A percentile compares a stretch with the other conserved stretches of the same genome.
Conservation (phyloP, 257 asterid species). For the Verbascum thapsus region DNA sequence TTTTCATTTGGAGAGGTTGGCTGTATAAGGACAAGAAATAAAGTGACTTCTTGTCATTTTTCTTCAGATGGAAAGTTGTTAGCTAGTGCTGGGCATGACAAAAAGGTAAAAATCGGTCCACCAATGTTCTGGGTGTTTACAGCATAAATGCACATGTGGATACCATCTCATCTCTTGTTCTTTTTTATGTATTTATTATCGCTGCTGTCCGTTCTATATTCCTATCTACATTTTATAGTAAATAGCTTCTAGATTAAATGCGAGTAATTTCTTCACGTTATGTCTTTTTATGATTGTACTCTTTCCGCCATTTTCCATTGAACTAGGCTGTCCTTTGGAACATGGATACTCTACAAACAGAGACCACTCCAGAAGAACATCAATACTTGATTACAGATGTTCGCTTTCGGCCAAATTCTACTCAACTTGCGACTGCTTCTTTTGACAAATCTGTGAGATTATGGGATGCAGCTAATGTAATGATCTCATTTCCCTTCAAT, state of each 20-base stretch:
- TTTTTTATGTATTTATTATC: no score
- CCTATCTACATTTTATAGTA: not conserved
- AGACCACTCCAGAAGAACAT: conserved; percentile 71
- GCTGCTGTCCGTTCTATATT: no score
- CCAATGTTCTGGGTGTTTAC: not conserved
- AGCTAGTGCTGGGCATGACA: conserved; percentile 98
- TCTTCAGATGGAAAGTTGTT: conserved; percentile 95
- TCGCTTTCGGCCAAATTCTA: conserved; percentile 93
- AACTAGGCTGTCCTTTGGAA: conserved; percentile 93
- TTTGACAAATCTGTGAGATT: conserved; percentile 85
- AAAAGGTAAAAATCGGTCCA: conserved; percentile 55
- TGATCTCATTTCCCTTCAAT: conserved; percentile 28
- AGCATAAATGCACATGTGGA: no score
- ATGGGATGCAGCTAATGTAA: conserved; percentile 98
- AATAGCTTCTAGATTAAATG: conserved; percentile 4
- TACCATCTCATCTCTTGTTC: no score
- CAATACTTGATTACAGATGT: conserved; percentile 79
- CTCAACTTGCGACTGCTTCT: conserved; percentile 90
- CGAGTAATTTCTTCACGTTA: not conserved
- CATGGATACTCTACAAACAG: conserved; percentile 87
- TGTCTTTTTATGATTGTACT: not conserved
- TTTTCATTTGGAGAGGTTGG: conserved; percentile 87
- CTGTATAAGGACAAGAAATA: conserved; percentile 83
- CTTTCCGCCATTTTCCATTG: conserved; percentile 2
- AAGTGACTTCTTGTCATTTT: conserved; percentile 93